Evolutionary conservation across 2,329 filamentous ascomycete genomes (phyloP).

Genomic region (Passalora sequoiae): DNA sequence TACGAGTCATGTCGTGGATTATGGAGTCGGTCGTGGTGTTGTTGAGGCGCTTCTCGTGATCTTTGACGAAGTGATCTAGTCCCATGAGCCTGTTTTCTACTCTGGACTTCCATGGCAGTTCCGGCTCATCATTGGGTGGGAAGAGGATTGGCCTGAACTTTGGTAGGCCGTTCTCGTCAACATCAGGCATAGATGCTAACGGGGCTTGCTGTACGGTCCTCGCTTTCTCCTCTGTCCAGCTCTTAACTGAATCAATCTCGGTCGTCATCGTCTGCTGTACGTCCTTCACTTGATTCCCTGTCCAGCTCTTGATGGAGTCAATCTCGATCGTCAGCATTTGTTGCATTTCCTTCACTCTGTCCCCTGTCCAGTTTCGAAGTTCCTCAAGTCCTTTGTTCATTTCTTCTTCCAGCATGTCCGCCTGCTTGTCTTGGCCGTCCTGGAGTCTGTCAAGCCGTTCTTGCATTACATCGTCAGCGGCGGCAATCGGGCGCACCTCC

Average conservation of each 20-base stretch:
- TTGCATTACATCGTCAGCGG: not conserved
- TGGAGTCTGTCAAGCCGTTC: not conserved
- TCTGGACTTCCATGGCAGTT: not conserved
- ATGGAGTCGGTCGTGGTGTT: slow-evolving; percentile 11
- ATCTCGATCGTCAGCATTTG: not conserved
- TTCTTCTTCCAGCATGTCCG: not conserved
- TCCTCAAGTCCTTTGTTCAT: too few relatives aligned
- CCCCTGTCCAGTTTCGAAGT: not conserved
- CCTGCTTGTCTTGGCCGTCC: not conserved
- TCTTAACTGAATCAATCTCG: too few relatives aligned
- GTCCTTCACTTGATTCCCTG: too few relatives aligned
- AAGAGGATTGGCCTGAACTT: not conserved
- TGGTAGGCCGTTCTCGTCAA: not conserved
- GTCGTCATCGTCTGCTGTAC: too few relatives aligned
- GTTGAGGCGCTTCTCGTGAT: slow-evolving; percentile 1
- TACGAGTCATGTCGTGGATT: slow-evolving; percentile 2
- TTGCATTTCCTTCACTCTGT: not conserved
- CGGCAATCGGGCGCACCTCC: not conserved
- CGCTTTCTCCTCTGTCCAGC: too few relatives aligned
- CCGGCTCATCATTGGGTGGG: not conserved
- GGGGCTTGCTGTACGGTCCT: too few relatives aligned
- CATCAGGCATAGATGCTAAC: too few relatives aligned
- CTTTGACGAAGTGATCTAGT: not conserved
- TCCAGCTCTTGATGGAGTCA: too few relatives aligned
- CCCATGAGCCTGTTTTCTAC: not conserved